These are phyloP conservation scores for Fraxinus nigra DNA, from an alignment of 305 asterid genomes.

Conservation along the genomic window DNA sequence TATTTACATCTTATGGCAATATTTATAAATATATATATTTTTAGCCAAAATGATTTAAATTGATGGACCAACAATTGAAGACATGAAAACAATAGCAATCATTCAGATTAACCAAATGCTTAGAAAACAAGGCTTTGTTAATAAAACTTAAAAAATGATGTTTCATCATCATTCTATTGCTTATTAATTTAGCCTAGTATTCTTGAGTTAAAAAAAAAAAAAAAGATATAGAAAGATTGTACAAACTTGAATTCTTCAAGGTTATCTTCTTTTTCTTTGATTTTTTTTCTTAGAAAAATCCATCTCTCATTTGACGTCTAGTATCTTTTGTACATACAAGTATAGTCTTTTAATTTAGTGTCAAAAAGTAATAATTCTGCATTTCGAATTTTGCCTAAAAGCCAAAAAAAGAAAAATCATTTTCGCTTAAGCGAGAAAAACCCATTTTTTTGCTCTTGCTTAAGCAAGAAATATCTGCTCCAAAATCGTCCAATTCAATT, in stretches of 20 bases:
- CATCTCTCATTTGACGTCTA: not conserved
- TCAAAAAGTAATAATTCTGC: not conserved
- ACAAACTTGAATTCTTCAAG: not conserved
- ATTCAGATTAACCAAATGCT: not conserved
- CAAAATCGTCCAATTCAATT: not conserved
- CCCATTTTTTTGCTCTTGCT: not conserved
- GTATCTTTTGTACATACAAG: too few relatives aligned
- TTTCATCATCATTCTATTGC: not conserved
- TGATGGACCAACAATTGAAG: not conserved
- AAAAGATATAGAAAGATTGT: too few relatives aligned
- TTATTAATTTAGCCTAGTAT: not conserved
- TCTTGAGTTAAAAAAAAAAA: not conserved
- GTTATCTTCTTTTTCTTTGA: not conserved
- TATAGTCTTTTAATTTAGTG: too few relatives aligned
- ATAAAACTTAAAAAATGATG: not conserved
- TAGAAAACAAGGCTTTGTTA: not conserved
- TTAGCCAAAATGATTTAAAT: not conserved
- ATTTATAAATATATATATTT: too few relatives aligned
- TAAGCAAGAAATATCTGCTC: too few relatives aligned
- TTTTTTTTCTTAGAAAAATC: not conserved
- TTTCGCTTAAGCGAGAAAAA: too few relatives aligned
- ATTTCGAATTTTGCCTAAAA: not conserved
- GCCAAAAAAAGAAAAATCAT: not conserved
- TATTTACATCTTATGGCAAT: not conserved
- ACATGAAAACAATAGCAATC: not conserved